Base-by-base conservation (phyloP, 805 yeast genomes). In the Sporopachydermia quercuum region DNA sequence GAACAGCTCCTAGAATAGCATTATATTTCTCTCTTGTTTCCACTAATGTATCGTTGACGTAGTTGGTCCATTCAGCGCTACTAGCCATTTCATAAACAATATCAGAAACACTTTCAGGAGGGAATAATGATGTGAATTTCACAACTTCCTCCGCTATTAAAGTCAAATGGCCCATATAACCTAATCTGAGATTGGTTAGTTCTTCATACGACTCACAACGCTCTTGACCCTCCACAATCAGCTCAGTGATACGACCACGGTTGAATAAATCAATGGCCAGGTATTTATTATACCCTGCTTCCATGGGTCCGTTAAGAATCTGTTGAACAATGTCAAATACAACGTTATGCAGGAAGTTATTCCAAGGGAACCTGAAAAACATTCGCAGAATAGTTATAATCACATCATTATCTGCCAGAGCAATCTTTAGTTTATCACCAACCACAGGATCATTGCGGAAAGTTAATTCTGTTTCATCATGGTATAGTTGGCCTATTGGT, bases 261-360 rank as follows among this genome's bases (percentile, higher is more conserved):
- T 80, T 78, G 55, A 82, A 76, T 40, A 82, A 60, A 49, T 84
- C 89, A 62, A 64, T 72, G 18, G 76, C 79, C 44, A 76, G 66
- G 61, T 68, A 86, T 46, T 80, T 77, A 60, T 87, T 89, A 51
- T 80, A 87, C 11, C 94, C 89, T 43, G 79, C 72, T 46, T 83
- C 89, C 67, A 78, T 71, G 35, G 78, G 71, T 1, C 96, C 97
- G 57, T 85, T 86, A 56, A 91, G 71, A 15, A 91, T 76, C 56
- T 91, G 99, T 58, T 91, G 99, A 19, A 91, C 79, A 45, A 91
- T 74, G 60, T 91, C 99, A 65, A 89, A 91, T 5, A 91, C 95
- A 42, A 91, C 98, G 53, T 89, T 91, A 58, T 91, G 98, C 65
- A 91, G 71, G 53, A 91, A 91, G 54, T 91, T 91, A 57, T 91